Base-by-base conservation (phyloP, 768 basidiomycete species). In the Trametes cinnabarina region DNA sequence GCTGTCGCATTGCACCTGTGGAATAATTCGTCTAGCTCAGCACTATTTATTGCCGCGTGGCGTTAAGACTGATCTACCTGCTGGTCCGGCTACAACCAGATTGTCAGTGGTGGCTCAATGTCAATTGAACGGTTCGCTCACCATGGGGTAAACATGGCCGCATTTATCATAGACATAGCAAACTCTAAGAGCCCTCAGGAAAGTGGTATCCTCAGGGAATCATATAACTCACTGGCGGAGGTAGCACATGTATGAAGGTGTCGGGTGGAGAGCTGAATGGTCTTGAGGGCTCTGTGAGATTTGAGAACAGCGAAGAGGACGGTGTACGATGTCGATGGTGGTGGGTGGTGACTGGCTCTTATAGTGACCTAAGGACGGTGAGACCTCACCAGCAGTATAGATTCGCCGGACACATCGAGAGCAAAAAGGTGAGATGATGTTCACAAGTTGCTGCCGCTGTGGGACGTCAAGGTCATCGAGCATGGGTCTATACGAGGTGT, bases 161-260 rank as follows among this genome's bases (percentile, higher is more conserved):
- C 67, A 68, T 28, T 57, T 55, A 17, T 48, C 47, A 57, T 66
- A 68, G 26, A 68, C 51, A 50, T 66, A 65, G 62, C 67, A 68
- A 15, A 68, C 62, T 56, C 67, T 68, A 35, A 2, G 17, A 22
- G 17, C 12, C 30, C 15, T 23, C 43, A 3, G 43, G 15, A 15
- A 26, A 14, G 11, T 3, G 9, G 20, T 30, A 28, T 11, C 1
- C 34, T 35, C 30, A 23, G 1, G 10, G 23, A 14, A 26, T 17
- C 44, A 5, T 20, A 47, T n/a, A n/a, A n/a, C 67, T 26, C 42
- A 68, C 67, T 68, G 67, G 59, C 67, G 65, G 41, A 64, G 50
- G 60, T 55, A 65, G 54, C 67, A 68, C 67, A 68, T 68, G 3
- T n/a, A 23, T 15, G 19, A 39, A 25, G 48, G 15, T 14, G 39